Evolutionary conservation across 108 stramenopile genomes (phyloP).

Genomic region (Craspedostauros australis): DNA sequence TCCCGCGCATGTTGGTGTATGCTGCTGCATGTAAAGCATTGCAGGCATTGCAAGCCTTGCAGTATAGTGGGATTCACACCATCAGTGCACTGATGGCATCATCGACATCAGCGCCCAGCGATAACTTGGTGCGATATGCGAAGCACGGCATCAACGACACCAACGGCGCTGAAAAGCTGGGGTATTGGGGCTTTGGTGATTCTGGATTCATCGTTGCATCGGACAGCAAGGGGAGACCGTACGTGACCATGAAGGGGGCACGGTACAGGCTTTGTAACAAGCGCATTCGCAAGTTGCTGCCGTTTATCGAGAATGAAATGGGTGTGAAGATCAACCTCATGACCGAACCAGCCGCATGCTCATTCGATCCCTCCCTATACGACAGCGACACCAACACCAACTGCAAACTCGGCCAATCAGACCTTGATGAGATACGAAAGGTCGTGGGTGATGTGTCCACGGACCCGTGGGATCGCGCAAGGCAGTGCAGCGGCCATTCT

Average conservation of each 20-base stretch:
- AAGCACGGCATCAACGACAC: not conserved
- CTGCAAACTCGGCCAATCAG: not conserved
- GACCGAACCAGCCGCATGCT: too few relatives aligned
- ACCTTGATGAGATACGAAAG: not conserved
- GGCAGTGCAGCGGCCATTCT: constrained; percentile 84
- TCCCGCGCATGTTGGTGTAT: too few relatives aligned
- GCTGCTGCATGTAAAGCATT: too few relatives aligned
- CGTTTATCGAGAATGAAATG: constrained; percentile 71
- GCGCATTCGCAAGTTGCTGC: constrained; percentile 47
- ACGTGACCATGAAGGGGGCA: constrained; percentile 67
- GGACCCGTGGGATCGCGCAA: constrained; percentile 35
- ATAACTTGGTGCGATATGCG: not conserved
- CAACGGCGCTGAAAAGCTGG: constrained; percentile 49
- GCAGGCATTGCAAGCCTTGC: too few relatives aligned
- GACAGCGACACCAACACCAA: constrained; percentile 3
- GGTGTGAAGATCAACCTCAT: constrained; percentile 46
- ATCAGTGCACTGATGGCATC: too few relatives aligned
- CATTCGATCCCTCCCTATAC: constrained; percentile 30
- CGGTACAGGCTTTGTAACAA: constrained; percentile 60
- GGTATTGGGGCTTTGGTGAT: constrained; percentile 83
- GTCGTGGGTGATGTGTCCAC: constrained; percentile 22
- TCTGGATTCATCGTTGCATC: constrained; percentile 60
- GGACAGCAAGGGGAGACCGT: constrained; percentile 24
- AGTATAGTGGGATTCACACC: too few relatives aligned
- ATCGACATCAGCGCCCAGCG: not conserved